Evolutionary conservation across 78 protist species (phyloP).

Genomic region (Dictyostelium intermedium): DNA sequence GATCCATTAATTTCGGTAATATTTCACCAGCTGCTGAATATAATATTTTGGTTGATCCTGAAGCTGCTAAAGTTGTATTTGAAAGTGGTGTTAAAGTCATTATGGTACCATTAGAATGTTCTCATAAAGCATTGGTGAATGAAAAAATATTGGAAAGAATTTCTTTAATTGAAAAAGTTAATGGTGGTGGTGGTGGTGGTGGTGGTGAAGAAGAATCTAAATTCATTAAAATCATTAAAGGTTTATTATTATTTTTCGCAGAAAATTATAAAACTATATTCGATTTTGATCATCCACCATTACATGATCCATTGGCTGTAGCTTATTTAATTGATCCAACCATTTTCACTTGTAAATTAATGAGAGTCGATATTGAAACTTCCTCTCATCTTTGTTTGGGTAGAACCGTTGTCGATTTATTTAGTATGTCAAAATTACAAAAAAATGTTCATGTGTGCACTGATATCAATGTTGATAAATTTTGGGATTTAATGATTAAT

Average conservation of each 20-base stretch:
- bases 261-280: conserved; percentile 79
- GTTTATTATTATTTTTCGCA: conserved; percentile 82
- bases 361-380: conserved; percentile 89
- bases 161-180: not conserved
- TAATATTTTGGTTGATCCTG: conserved; percentile 87
- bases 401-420: conserved; percentile 86
- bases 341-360: conserved; percentile 67
- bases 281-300: conserved; percentile 82
- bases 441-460: conserved; percentile 87
- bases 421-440: conserved; percentile 26
- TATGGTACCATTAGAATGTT: conserved; percentile 93
- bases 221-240: conserved; percentile 49
- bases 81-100: conserved; percentile 79
- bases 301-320: conserved; percentile 95
- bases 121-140: conserved; percentile 81
- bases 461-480: conserved; percentile 63
- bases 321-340: conserved; percentile 83
- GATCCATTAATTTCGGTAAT: conserved; percentile 85
- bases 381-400: conserved; percentile 31
- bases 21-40: conserved; percentile 88
- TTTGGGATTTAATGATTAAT: conserved; percentile 82
- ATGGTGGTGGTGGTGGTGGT: too few species aligned
- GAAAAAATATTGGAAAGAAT: conserved; percentile 48
- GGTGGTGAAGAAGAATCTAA: not conserved
- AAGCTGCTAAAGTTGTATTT: conserved; percentile 88